phyloP scores from a whole-genome alignment of 2,329 filamentous ascomycete genomes.

The Pseudogymnoascus destructans region DNA sequence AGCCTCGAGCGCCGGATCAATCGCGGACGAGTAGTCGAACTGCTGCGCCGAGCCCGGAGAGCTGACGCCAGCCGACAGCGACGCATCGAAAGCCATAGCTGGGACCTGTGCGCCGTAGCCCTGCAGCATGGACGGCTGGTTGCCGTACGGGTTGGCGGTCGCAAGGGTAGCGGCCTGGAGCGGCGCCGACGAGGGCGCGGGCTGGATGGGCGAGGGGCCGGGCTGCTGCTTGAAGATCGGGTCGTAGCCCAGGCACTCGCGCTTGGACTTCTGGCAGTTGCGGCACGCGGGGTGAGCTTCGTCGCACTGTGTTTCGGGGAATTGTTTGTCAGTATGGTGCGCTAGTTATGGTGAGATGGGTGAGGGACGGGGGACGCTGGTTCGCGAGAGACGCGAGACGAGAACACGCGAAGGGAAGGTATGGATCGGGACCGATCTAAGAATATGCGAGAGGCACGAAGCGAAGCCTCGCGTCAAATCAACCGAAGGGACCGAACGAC shows the following conservation, averaged over 20 bases:
- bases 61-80: slow-evolving; percentile 30
- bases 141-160: slow-evolving; percentile 32
- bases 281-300: slow-evolving; percentile 86
- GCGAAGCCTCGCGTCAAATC: slow-evolving; percentile 21
- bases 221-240: slow-evolving; percentile 65
- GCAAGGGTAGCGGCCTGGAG: slow-evolving; percentile 19
- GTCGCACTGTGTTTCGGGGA: slow-evolving; percentile 58
- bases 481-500: slow-evolving; percentile 19
- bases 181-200: slow-evolving; percentile 40
- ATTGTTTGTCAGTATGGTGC: slow-evolving; percentile 16
- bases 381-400: slow-evolving; percentile 16
- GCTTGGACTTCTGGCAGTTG: slow-evolving; percentile 80
- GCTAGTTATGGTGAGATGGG: slow-evolving; percentile 14
- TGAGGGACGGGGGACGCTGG: slow-evolving; percentile 20
- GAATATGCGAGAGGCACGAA: slow-evolving; percentile 1
- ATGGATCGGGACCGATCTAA: slow-evolving; percentile 2
- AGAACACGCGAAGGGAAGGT: slow-evolving; percentile 19
- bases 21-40: slow-evolving; percentile 45
- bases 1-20: slow-evolving; percentile 54
- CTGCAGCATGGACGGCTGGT: slow-evolving; percentile 33
- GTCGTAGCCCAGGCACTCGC: slow-evolving; percentile 76
- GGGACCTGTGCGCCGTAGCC: slow-evolving; percentile 27
- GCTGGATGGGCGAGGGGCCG: slow-evolving; percentile 59
- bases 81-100: slow-evolving; percentile 23
- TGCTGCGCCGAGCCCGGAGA: slow-evolving; percentile 33